phyloP scores from a whole-genome alignment of 805 yeast genomes.

The Nakazawaea populi region DNA sequence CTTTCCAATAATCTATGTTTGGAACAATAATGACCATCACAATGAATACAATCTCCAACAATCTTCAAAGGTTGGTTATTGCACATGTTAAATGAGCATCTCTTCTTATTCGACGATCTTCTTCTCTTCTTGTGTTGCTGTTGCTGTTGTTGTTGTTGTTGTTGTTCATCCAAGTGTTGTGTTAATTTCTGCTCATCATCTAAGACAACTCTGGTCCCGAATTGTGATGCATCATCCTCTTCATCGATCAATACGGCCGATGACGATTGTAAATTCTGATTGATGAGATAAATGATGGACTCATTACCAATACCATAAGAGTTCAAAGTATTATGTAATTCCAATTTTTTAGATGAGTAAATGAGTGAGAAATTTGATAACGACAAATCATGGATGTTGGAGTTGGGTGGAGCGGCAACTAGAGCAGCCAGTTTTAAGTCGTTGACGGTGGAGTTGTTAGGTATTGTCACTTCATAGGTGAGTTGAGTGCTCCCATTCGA shows the following conservation, averaged over 20 bases:
- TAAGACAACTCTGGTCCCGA: no score
- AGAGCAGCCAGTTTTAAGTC: conserved; percentile 42
- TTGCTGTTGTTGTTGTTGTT: neutral
- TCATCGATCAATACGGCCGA: conserved; percentile 1
- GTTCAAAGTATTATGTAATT: conserved; percentile 17
- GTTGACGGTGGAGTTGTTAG: conserved; percentile 46
- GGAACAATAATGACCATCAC: conserved; percentile 81
- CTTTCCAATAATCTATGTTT: conserved; percentile 83
- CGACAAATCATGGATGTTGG: conserved; percentile 5
- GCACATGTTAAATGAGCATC: conserved; percentile 54
- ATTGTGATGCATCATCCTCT: no score
- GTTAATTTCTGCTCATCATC: no score
- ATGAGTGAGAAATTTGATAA: conserved; percentile 20
- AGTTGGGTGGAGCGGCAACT: conserved; percentile 27
- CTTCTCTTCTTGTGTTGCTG: conserved; percentile 22
- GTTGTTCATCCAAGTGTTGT: no score
- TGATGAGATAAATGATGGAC: conserved; percentile 25
- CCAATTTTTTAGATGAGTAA: conserved; percentile 27
- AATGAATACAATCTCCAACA: conserved; percentile 81
- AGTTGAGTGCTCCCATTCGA: conserved; percentile 28
- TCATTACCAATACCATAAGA: conserved; percentile 23
- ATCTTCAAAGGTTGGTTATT: conserved; percentile 55
- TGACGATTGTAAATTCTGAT: neutral
- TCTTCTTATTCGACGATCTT: conserved; percentile 32
- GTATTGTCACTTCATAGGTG: conserved; percentile 40